Percentiles rank a stretch among this genome's conserved stretches.
Evolutionary conservation across 176 grass and related monocot genomes (phyloP).

Genomic region (Aegilops speltoides): DNA sequence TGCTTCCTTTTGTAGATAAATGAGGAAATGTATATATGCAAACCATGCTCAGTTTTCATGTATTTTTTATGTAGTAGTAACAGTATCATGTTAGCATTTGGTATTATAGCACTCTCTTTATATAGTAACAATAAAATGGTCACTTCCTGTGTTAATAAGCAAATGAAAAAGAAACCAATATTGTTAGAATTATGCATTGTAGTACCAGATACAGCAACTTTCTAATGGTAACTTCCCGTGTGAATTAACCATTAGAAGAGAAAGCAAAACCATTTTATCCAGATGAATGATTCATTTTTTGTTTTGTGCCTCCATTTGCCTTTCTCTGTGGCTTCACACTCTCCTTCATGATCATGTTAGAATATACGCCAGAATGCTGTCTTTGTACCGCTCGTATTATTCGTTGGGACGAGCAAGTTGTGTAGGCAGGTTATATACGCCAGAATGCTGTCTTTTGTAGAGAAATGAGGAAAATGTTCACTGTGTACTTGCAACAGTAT

Average conservation of each 20-base stretch:
- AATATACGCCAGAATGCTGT: too few relatives aligned
- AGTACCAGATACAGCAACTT: too few relatives aligned
- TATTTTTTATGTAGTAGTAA: too few relatives aligned
- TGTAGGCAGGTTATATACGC: conserved; percentile 44
- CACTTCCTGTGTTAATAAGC: background rate
- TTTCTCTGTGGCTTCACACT: conserved; percentile 35
- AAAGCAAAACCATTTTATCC: too few relatives aligned
- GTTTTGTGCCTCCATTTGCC: background rate
- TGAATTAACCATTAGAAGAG: too few relatives aligned
- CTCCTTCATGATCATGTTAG: conserved; percentile 55
- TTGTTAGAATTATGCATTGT: too few relatives aligned
- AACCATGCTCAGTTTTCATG: background rate
- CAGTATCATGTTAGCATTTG: background rate
- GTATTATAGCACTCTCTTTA: background rate
- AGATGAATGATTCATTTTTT: background rate
- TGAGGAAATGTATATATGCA: background rate
- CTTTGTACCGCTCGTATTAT: conserved; percentile 33
- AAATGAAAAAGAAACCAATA: background rate
- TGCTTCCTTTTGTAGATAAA: conserved; percentile 12
- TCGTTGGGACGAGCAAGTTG: conserved; percentile 57
- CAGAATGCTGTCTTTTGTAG: conserved; percentile 17
- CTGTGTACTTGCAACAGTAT: too few relatives aligned
- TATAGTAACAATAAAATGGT: background rate
- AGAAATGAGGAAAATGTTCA: background rate
- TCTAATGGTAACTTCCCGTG: too few relatives aligned